Conservation (phyloP, 2,329 filamentous ascomycete species). For the Pseudonectria foliicola region DNA sequence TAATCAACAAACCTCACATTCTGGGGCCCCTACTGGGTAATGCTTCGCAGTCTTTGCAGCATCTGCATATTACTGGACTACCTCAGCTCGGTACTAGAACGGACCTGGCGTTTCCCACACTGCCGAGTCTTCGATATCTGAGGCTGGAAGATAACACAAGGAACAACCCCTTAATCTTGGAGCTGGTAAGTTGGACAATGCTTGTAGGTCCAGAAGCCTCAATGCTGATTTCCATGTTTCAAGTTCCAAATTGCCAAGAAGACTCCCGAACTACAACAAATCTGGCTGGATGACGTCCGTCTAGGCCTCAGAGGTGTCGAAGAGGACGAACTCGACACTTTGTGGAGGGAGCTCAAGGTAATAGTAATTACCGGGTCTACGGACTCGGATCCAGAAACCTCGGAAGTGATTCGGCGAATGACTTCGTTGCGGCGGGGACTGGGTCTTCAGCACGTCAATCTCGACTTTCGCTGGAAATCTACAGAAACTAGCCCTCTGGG, state of each 20-base stretch:
- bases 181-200: constrained; percentile 11
- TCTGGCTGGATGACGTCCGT: constrained; percentile 23
- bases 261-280: constrained; percentile 25
- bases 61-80: constrained; percentile 17
- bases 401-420: constrained; percentile 16
- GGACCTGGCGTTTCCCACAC: constrained; percentile 9
- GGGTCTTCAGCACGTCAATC: constrained; percentile 23
- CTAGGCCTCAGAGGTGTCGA: constrained; percentile 9
- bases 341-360: constrained; percentile 26
- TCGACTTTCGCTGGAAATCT: constrained; percentile 22
- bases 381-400: constrained; percentile 15
- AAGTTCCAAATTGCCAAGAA: constrained; percentile 21
- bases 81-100: constrained; percentile 9
- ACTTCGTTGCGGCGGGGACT: constrained; percentile 21
- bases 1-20: constrained; percentile 7
- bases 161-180: constrained; percentile 9
- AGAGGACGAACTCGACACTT: constrained; percentile 9
- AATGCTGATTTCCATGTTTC: constrained; percentile 4
- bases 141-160: constrained; percentile 19
- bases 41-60: constrained; percentile 16
- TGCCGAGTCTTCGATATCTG: constrained; percentile 25
- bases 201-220: constrained; percentile 2
- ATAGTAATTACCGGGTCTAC: constrained; percentile 19
- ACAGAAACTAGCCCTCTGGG: constrained; percentile 16
- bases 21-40: constrained; percentile 14